phyloP scores from a whole-genome alignment of 129 eudicot species.

The Erigeron canadensis region DNA sequence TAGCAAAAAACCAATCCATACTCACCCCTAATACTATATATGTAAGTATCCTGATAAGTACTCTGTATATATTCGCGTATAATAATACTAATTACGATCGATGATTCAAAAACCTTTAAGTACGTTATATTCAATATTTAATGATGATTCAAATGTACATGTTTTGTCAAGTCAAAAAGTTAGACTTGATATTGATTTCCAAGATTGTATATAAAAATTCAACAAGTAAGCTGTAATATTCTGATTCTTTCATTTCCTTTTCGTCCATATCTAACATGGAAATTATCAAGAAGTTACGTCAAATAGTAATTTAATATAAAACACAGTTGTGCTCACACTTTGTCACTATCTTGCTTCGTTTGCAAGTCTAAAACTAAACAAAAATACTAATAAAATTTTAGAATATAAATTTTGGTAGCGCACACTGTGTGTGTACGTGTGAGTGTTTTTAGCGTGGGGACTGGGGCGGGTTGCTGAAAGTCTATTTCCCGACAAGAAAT shows the following conservation, averaged over 20 bases:
- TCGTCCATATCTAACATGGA: constrained; percentile 16
- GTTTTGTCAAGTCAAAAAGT: constrained; percentile 24
- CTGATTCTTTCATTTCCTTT: constrained; percentile 23
- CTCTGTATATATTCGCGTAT: too few relatives aligned
- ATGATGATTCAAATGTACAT: too few relatives aligned
- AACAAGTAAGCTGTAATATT: constrained; percentile 34
- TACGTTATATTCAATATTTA: too few relatives aligned
- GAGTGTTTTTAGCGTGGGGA: constrained; percentile 1
- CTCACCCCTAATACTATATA: too few relatives aligned
- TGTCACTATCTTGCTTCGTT: constrained; percentile 28
- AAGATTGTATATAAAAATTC: constrained; percentile 9
- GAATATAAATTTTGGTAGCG: not conserved
- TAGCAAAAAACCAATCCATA: too few relatives aligned
- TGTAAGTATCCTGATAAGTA: too few relatives aligned
- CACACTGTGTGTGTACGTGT: not conserved
- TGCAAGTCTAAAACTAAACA: constrained; percentile 18
- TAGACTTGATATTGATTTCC: constrained; percentile 1
- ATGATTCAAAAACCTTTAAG: too few relatives aligned
- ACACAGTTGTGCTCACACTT: constrained; percentile 27
- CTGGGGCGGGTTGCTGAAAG: constrained; percentile 3
- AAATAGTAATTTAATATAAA: constrained; percentile 21
- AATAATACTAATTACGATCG: too few relatives aligned
- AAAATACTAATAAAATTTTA: not conserved
- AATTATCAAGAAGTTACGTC: constrained; percentile 30
- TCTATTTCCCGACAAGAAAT: constrained; percentile 33